Base-by-base conservation (phyloP, 257 asterid genomes). In the Nicotiana noctiflora region DNA sequence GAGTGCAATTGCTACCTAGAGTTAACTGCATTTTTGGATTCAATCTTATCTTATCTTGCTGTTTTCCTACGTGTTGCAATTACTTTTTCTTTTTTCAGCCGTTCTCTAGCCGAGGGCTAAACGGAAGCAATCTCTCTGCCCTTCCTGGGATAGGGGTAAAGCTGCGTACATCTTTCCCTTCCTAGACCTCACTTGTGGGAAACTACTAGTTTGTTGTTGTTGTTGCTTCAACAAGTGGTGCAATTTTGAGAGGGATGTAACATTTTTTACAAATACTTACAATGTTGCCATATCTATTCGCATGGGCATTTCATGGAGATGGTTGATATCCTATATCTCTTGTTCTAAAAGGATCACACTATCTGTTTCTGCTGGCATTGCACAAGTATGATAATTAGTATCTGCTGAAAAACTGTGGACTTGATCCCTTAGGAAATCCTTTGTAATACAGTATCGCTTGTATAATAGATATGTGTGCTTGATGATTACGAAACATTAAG, bases 271-370 rank as follows among this genome's bases (percentile, higher is more conserved):
- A 37, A 6, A 7, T 7, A 40, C 46, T 40, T 40, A 40, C 2
- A 2, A 4, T 37, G n/a, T 37, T 68, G 56, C 31, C 56, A 37
- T 37, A 29, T 68, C 56, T 12, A 68, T 68, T 37, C 2, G 11
- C 32, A 68, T 40, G 31, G 56, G n/a, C 31, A n/a, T 68, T 37
- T 68, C 76, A 68, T 68, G 76, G 56, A 68, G 76, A 68, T 37
- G 76, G 76, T 18, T 67, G 53, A 19, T 68, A 31, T 37, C 17
- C 75, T 66, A 8, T 2, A 66, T 66, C 53, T 34, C 53, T 34
- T n/a, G 53, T 67, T 68, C 55, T 37, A 11, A 4, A 68, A 68
- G 14, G 11, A 37, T 37, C 44, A 68, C 76, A n/a, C n/a, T 2
- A 31, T 37, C 76, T n/a, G 44, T 11, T 37, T 37, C 76, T 2